Conservation (phyloP, 73 alveolate genomes). For the Tetrahymena thermophila region DNA sequence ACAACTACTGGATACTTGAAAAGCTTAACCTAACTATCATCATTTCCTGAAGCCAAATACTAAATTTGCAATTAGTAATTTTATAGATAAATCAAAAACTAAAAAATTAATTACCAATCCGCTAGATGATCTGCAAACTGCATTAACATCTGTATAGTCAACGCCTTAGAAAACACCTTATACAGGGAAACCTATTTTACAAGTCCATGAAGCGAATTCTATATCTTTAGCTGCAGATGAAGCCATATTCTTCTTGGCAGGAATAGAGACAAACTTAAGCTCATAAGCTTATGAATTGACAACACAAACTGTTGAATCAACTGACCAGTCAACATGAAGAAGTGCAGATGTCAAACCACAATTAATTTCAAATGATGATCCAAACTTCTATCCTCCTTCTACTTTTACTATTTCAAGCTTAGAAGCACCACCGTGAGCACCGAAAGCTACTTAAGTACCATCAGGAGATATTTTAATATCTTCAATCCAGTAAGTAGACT, state of each 20-base stretch:
- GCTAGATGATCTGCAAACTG: conserved; percentile 70
- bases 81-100: neutral
- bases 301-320: conserved; percentile 76
- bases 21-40: conserved; percentile 76
- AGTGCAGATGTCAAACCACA: conserved; percentile 89
- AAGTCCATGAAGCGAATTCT: conserved; percentile 93
- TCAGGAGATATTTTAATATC: conserved; percentile 93
- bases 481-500: conserved; percentile 83
- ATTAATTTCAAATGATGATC: conserved; percentile 58
- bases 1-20: conserved; percentile 93
- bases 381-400: conserved; percentile 52
- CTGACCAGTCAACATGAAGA: conserved; percentile 94
- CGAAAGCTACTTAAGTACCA: conserved; percentile 77
- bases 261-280: conserved; percentile 80
- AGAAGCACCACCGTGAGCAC: conserved; percentile 96
- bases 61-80: neutral
- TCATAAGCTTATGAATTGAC: conserved; percentile 95
- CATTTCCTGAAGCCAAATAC: conserved; percentile 94
- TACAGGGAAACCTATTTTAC: conserved; percentile 94
- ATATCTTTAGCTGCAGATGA: conserved; percentile 75
- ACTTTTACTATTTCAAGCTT: conserved; percentile 78
- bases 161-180: conserved; percentile 94
- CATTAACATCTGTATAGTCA: conserved; percentile 87
- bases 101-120: neutral
- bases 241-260: conserved; percentile 62